Conservation (phyloP, 179 eudicot genomes). For the Beta corolliflora region DNA sequence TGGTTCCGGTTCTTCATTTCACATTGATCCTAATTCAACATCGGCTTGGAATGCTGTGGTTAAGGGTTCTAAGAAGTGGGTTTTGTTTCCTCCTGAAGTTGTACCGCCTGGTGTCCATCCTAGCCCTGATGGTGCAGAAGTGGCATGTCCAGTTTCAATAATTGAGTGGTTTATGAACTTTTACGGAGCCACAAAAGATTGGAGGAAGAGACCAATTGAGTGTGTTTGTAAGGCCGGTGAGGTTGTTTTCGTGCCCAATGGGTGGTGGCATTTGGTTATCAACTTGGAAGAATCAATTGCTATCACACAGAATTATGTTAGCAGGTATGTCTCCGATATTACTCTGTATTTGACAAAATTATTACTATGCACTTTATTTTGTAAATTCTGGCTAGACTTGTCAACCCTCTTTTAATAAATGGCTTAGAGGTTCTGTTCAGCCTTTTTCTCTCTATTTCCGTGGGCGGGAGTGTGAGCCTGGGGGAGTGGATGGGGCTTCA, state of each 20-base stretch:
- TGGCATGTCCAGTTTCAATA: slow-evolving; percentile 92
- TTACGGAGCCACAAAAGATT: slow-evolving; percentile 66
- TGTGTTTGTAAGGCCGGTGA: slow-evolving; percentile 97
- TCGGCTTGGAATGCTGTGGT: slow-evolving; percentile 99
- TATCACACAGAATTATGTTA: slow-evolving; percentile 92
- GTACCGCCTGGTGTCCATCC: slow-evolving; percentile 97
- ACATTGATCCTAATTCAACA: slow-evolving; percentile 96
- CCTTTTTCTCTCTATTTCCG: background rate
- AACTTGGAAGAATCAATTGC: slow-evolving; percentile 95
- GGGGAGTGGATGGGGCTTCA: background rate
- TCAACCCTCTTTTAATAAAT: background rate
- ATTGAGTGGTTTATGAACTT: slow-evolving; percentile 99
- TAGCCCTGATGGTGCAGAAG: slow-evolving; percentile 96
- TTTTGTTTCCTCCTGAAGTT: slow-evolving; percentile 90
- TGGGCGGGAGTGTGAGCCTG: too few relatives aligned
- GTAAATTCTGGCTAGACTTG: background rate
- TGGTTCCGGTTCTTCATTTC: slow-evolving; percentile 97
- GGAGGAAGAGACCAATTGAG: slow-evolving; percentile 84
- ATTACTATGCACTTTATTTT: background rate
- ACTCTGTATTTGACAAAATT: background rate
- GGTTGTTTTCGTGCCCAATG: slow-evolving; percentile 90
- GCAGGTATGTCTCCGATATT: slow-evolving; percentile 62
- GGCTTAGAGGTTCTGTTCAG: background rate
- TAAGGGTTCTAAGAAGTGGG: slow-evolving; percentile 95
- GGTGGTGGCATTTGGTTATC: slow-evolving; percentile 99